Evolutionary conservation across 768 basidiomycete species (phyloP).

Genomic region (Serpula lacrymans): DNA sequence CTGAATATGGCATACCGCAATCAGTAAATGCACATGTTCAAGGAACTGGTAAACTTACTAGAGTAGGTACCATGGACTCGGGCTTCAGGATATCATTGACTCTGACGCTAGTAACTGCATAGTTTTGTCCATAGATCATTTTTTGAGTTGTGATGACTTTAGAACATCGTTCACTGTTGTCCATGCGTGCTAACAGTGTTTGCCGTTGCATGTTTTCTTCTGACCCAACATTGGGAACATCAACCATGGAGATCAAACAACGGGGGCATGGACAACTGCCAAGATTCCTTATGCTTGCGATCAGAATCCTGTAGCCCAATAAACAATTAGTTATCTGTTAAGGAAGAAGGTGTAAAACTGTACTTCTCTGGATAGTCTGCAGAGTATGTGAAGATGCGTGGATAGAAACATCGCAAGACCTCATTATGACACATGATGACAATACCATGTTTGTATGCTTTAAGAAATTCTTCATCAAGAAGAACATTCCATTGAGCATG

Average conservation of each 20-base stretch:
- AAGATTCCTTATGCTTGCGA: slow-evolving; percentile 13
- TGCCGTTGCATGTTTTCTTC: slow-evolving; percentile 6
- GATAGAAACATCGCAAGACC: slow-evolving; percentile 10
- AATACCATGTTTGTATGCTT: slow-evolving; percentile 12
- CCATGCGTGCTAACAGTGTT: slow-evolving; percentile 2
- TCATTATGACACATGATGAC: slow-evolving; percentile 11
- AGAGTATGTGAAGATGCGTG: slow-evolving; percentile 14
- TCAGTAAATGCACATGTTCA: not conserved
- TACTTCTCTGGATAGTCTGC: slow-evolving; percentile 29
- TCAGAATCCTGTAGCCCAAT: slow-evolving; percentile 6
- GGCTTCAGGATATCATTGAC: slow-evolving; percentile 24
- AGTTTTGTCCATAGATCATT: slow-evolving; percentile 23
- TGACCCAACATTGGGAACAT: slow-evolving; percentile 19
- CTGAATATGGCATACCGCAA: slow-evolving; percentile 18
- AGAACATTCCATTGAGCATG: slow-evolving; percentile 11
- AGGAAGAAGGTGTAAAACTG: not conserved
- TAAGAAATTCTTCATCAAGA: slow-evolving; percentile 11
- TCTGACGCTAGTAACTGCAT: slow-evolving; percentile 16
- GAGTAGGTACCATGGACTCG: slow-evolving; percentile 27
- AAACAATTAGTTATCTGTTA: not conserved
- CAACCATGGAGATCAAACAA: slow-evolving; percentile 12
- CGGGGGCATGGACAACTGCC: slow-evolving; percentile 19
- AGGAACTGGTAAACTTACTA: slow-evolving; percentile 12
- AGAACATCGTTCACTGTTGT: slow-evolving; percentile 5
- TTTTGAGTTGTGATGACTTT: slow-evolving; percentile 15